Percentiles rank a stretch among this genome's conserved stretches.
phyloP scores from a whole-genome alignment of 2,329 filamentous ascomycete genomes.

The Lecanicillium sp. region DNA sequence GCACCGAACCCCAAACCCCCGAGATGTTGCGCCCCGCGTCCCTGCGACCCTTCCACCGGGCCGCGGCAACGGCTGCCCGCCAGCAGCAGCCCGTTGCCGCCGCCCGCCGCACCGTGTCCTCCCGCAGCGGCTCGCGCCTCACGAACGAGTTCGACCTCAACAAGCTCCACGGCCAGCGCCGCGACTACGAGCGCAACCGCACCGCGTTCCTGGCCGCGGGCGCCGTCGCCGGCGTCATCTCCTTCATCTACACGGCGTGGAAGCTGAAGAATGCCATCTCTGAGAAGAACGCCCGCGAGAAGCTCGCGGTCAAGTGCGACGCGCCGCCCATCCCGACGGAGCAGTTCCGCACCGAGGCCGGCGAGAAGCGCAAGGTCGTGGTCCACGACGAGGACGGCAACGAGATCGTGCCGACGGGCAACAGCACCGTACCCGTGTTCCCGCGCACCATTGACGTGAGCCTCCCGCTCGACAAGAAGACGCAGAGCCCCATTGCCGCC shows the following conservation, averaged over 20 bases:
- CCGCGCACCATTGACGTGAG: slow-evolving; percentile 65
- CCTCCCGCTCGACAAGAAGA: slow-evolving; percentile 25
- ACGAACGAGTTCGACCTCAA: slow-evolving; percentile 46
- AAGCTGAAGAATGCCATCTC: slow-evolving; percentile 41
- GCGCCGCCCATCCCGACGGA: slow-evolving; percentile 33
- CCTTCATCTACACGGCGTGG: slow-evolving; percentile 45
- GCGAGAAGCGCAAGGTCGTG: slow-evolving; percentile 50
- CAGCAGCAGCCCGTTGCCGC: slow-evolving; percentile 9
- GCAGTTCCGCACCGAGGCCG: slow-evolving; percentile 42
- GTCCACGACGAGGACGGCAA: slow-evolving; percentile 62
- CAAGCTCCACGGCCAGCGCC: slow-evolving; percentile 39
- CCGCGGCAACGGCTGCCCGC: slow-evolving; percentile 15
- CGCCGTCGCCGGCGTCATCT: slow-evolving; percentile 42
- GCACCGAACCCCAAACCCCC: slow-evolving; percentile 8
- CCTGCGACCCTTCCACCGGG: slow-evolving; percentile 21
- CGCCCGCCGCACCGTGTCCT: slow-evolving; percentile 24
- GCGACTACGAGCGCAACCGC: slow-evolving; percentile 45
- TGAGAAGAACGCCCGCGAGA: slow-evolving; percentile 27
- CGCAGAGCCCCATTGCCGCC: slow-evolving; percentile 27
- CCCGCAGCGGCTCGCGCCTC: slow-evolving; percentile 27
- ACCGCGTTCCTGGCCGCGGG: slow-evolving; percentile 48
- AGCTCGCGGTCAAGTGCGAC: slow-evolving; percentile 38
- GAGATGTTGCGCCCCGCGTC: slow-evolving; percentile 26
- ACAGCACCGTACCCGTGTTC: slow-evolving; percentile 72
- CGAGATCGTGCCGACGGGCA: slow-evolving; percentile 75